Base-by-base conservation (phyloP, 2,329 filamentous ascomycete species). In the Fusarium sp. region DNA sequence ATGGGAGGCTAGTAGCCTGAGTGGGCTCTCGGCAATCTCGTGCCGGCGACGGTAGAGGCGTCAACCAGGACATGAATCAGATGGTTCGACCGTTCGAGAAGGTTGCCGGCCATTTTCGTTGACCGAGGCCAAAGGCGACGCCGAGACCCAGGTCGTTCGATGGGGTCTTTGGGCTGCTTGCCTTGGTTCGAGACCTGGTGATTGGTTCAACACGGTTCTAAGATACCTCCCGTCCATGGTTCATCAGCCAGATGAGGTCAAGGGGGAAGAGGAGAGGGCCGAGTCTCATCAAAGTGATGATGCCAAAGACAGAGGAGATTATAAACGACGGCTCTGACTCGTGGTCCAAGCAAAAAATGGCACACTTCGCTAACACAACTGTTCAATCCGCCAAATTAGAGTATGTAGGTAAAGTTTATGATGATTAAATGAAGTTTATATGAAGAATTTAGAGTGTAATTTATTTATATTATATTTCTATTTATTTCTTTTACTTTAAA, bases 21-120 rank as follows among this genome's bases (percentile, higher is more conserved):
- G 68, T 70, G 68, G 65, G 53, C 60, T 63, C 61, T 69, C 68
- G 68, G 68, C 65, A 70, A 69, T 70, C 68, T 70, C 65, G 56
- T 70, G 64, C 68, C 68, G 68, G 50, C 31, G 55, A 58, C 58
- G 58, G 56, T 58, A 64, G 34, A 67, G 51, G 44, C 50, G 55
- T 57, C 34, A 42, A 54, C 38, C 29, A 61, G 40, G 46, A 16
- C 65, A 67, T 61, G 59, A 64, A 70, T 62, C 64, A 65, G 50
- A 57, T 62, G 49, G 55, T 68, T 68, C 65, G 60, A 61, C 60
- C 49, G 44, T 58, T 65, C 51, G 42, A 62, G 62, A 58, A 53
- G 49, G 11, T 34, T 49, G 44, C 57, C 56, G 64, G 36, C 64
- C 68, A 27, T 71, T 68, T 71, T 70, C 65, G 68, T 58, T 71